Percentiles rank a stretch among this genome's conserved stretches.
phyloP scores from a whole-genome alignment of 2,329 filamentous ascomycete species.

The Aurifilum marmelostoma region DNA sequence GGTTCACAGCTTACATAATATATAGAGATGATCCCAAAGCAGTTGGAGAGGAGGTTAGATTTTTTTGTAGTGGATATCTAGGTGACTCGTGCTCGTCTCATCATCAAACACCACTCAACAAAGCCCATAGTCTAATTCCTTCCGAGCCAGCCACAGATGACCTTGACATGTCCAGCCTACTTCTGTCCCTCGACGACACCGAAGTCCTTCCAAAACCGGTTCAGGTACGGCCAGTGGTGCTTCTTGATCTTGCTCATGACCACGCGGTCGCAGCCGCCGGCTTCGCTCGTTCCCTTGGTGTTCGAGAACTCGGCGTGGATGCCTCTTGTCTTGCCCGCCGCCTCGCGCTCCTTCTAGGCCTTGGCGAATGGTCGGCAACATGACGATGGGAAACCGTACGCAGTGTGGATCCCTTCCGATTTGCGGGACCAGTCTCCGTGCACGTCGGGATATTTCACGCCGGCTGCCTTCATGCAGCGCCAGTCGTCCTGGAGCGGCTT shows the following conservation, averaged over 20 bases:
- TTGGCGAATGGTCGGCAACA: conserved; percentile 2
- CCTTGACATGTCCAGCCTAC: neutral
- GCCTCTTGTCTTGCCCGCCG: conserved; percentile 1
- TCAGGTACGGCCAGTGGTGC: neutral
- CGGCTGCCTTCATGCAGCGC: neutral
- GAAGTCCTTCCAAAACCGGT: conserved; percentile 5
- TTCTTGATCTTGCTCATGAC: conserved; percentile 8
- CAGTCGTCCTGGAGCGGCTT: conserved; percentile 6
- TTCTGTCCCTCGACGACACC: neutral
- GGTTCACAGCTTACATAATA: too few relatives aligned
- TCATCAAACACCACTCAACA: neutral
- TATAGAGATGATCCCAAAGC: neutral
- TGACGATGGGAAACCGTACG: neutral
- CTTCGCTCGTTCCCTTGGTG: neutral
- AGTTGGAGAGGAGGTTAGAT: neutral
- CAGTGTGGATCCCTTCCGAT: neutral
- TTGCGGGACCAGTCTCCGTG: conserved; percentile 7
- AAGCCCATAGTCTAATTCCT: neutral
- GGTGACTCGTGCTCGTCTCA: neutral
- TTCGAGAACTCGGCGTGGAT: conserved; percentile 6
- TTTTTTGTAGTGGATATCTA: neutral
- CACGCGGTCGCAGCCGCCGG: neutral
- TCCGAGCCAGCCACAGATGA: neutral
- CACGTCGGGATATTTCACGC: neutral
- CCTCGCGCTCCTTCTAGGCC: neutral